These are phyloP conservation scores for Meira miltonrushii DNA, from an alignment of 1,284 basidiomycete genomes.

Conservation along the genomic window DNA sequence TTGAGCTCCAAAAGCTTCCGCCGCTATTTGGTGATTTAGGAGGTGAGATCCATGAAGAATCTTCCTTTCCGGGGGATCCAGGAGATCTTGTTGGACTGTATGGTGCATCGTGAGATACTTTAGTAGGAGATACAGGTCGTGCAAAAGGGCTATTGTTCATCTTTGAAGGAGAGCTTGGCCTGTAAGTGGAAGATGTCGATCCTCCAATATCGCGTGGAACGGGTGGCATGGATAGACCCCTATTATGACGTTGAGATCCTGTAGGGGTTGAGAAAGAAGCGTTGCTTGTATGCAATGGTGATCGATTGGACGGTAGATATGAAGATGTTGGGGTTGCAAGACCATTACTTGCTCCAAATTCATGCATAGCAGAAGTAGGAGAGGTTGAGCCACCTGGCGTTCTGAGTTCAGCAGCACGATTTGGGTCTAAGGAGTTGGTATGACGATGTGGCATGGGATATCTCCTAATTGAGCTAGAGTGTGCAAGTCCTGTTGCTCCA, in stretches of 20 bases:
- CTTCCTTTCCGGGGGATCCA: conserved; percentile 32
- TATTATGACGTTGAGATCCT: conserved; percentile 23
- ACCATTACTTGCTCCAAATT: conserved; percentile 26
- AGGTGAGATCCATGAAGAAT: conserved; percentile 35
- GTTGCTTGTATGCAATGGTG: conserved; percentile 4
- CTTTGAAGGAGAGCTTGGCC: conserved; percentile 18
- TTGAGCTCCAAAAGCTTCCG: conserved; percentile 37
- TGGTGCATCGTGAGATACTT: conserved; percentile 16
- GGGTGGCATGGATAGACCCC: conserved; percentile 40
- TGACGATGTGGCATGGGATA: conserved; percentile 42
- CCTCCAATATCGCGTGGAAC: conserved; percentile 20
- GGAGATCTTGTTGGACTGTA: conserved; percentile 32
- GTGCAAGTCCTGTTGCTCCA: conserved; percentile 20
- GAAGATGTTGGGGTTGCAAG: conserved; percentile 12
- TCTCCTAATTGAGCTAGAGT: conserved; percentile 29
- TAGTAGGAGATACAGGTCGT: conserved; percentile 12
- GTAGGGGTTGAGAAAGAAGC: conserved; percentile 17
- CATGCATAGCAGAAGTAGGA: conserved; percentile 1
- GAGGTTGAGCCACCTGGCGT: conserved; percentile 17
- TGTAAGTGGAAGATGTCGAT: conserved; percentile 11
- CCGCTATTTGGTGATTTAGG: conserved; percentile 20
- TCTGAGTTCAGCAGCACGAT: conserved; percentile 27
- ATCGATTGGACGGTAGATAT: conserved; percentile 10
- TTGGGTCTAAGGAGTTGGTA: conserved; percentile 36
- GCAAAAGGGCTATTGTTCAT: conserved; percentile 10